phyloP scores from a whole-genome alignment of 306 rosid genomes.

The Cicer arietinum region DNA sequence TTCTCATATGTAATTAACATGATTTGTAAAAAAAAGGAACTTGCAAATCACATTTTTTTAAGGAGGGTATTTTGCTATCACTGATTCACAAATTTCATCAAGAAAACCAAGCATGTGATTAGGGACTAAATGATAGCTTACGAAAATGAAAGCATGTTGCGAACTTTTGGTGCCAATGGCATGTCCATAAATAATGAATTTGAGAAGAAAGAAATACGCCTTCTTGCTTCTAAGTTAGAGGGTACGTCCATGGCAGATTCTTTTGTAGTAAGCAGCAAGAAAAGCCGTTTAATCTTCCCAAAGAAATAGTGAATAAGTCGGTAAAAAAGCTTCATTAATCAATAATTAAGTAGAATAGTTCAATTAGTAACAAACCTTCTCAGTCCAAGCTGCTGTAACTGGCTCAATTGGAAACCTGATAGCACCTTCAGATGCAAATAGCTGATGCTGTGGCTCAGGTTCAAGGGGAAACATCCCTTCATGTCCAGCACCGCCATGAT shows the following conservation, averaged over 20 bases:
- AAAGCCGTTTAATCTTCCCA: slow-evolving; percentile 78
- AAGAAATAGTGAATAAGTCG: slow-evolving; percentile 27
- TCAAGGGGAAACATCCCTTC: slow-evolving; percentile 79
- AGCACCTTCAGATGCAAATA: slow-evolving; percentile 96
- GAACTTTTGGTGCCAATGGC: slow-evolving; percentile 98
- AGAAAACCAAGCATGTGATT: slow-evolving; percentile 8
- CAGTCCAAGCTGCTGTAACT: slow-evolving; percentile 85
- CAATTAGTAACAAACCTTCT: slow-evolving; percentile 65
- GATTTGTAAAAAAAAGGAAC: slow-evolving; percentile 9
- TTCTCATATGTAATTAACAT: background rate
- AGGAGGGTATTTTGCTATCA: background rate
- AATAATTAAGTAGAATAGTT: slow-evolving; percentile 18
- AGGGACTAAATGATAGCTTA: slow-evolving; percentile 50
- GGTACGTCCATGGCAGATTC: slow-evolving; percentile 99
- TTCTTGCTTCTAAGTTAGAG: slow-evolving; percentile 95
- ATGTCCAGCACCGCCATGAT: slow-evolving; percentile 67
- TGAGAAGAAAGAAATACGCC: slow-evolving; percentile 95
- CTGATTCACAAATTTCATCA: slow-evolving; percentile 30
- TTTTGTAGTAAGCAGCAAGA: slow-evolving; percentile 87
- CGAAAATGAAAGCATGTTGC: slow-evolving; percentile 99
- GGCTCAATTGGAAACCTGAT: slow-evolving; percentile 83
- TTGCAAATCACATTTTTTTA: slow-evolving; percentile 1
- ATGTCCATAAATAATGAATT: slow-evolving; percentile 96
- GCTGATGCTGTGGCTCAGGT: slow-evolving; percentile 71
- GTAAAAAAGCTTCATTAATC: slow-evolving; percentile 7